These are phyloP conservation scores for Chlorella sp. DNA, from an alignment of 139 green algal species.

Conservation along the genomic window DNA sequence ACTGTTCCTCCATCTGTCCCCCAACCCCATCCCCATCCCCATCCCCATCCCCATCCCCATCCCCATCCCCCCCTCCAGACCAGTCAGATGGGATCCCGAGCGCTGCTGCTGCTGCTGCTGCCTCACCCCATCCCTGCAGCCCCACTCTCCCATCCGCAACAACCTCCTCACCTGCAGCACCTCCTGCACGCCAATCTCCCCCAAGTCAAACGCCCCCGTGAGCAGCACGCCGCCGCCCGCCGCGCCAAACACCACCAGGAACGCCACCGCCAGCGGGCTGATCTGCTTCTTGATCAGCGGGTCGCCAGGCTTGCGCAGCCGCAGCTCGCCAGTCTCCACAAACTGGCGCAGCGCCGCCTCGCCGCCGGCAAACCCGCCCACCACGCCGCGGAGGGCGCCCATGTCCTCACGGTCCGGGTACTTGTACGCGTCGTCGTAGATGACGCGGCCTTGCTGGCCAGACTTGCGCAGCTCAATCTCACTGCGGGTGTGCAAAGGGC, in stretches of 20 bases:
- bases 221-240: constrained; percentile 4
- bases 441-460: constrained; percentile 35
- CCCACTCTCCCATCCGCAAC: too few relatives aligned
- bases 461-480: constrained; percentile 32
- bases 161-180: too few relatives aligned
- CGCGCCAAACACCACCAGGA: constrained; percentile 3
- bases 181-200: too few relatives aligned
- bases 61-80: too few relatives aligned
- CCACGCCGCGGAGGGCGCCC: constrained; percentile 31
- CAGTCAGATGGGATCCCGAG: too few relatives aligned
- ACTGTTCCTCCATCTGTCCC: too few relatives aligned
- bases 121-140: too few relatives aligned
- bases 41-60: too few relatives aligned
- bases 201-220: too few relatives aligned
- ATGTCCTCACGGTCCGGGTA: constrained; percentile 58
- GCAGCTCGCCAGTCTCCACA: constrained; percentile 32
- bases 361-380: constrained; percentile 80
- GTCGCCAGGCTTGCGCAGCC: not conserved
- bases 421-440: constrained; percentile 59
- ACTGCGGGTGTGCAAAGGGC: too few relatives aligned
- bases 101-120: too few relatives aligned
- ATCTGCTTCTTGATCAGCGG: constrained; percentile 8
- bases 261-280: not conserved
- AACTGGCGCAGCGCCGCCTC: constrained; percentile 70
- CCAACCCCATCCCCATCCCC: too few relatives aligned